phyloP scores from a whole-genome alignment of 345 rosid genomes.

The Salix koriyanagi region DNA sequence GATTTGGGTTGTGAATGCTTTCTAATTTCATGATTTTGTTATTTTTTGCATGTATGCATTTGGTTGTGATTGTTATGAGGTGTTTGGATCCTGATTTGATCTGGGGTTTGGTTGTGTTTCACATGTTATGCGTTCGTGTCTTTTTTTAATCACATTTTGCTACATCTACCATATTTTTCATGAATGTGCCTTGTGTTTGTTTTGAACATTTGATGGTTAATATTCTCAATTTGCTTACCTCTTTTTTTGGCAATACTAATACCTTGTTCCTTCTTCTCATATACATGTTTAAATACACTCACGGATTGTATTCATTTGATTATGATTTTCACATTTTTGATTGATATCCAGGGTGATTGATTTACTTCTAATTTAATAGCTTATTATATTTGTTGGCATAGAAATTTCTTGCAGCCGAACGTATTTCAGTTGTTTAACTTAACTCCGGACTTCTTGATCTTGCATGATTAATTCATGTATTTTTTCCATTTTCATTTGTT shows the following conservation, averaged over 20 bases:
- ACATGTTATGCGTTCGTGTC: not conserved
- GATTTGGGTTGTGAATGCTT: slow-evolving; percentile 1
- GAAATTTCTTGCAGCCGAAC: not conserved
- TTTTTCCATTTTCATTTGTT: not conserved
- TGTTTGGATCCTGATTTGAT: slow-evolving; percentile 1
- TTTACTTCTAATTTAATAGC: not conserved
- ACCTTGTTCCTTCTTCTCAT: not conserved
- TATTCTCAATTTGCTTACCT: not conserved
- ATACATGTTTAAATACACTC: not conserved
- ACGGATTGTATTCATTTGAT: not conserved
- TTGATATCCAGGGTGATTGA: not conserved
- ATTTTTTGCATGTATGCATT: not conserved
- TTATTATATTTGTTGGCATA: not conserved
- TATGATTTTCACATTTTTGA: not conserved
- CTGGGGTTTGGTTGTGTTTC: not conserved
- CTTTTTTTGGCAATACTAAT: not conserved
- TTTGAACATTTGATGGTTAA: not conserved
- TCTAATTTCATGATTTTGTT: not conserved
- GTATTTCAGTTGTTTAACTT: not conserved
- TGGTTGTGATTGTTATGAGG: not conserved
- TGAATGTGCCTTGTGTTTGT: not conserved
- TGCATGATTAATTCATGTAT: not conserved
- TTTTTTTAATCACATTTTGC: not conserved
- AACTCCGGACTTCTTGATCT: not conserved
- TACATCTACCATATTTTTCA: not conserved